phyloP scores from a whole-genome alignment of 345 rosid genomes.

The Ceriops tagal region DNA sequence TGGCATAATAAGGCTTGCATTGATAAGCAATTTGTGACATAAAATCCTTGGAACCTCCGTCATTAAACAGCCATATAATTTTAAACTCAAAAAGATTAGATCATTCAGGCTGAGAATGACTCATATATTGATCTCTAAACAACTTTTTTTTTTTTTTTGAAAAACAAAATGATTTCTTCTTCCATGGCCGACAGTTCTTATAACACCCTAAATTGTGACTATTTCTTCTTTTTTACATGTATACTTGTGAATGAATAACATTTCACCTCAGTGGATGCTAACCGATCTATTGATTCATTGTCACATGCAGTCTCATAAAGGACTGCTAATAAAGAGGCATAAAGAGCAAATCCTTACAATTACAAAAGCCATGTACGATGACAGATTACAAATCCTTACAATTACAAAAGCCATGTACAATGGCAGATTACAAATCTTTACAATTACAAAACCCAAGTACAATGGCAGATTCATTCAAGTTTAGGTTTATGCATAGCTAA shows the following conservation, averaged over 20 bases:
- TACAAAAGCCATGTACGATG: too few species aligned
- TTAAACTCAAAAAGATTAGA: too few species aligned
- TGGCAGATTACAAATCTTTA: constrained; percentile 18
- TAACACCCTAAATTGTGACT: constrained; percentile 12
- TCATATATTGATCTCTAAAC: too few species aligned
- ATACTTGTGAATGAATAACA: not conserved
- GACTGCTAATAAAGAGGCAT: constrained; percentile 21
- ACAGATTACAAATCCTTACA: too few species aligned
- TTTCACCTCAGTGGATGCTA: constrained; percentile 1
- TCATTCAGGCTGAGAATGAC: too few species aligned
- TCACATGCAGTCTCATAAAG: too few species aligned
- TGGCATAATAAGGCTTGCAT: too few species aligned
- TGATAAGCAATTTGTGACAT: too few species aligned
- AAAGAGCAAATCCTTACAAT: not conserved
- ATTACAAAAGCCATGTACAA: too few species aligned
- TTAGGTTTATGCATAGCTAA: constrained; percentile 57
- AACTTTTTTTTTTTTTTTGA: not conserved
- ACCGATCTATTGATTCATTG: too few species aligned
- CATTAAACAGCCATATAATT: too few species aligned
- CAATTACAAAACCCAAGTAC: constrained; percentile 39
- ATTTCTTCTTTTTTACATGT: constrained; percentile 5
- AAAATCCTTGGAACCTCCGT: too few species aligned
- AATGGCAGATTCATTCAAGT: constrained; percentile 40
- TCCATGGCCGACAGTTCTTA: constrained; percentile 1
- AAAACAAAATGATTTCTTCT: constrained; percentile 5